Percentiles rank a stretch among this genome's conserved stretches.
Evolutionary conservation across 345 rosid species (phyloP).

Genomic region (Salix purpurea): DNA sequence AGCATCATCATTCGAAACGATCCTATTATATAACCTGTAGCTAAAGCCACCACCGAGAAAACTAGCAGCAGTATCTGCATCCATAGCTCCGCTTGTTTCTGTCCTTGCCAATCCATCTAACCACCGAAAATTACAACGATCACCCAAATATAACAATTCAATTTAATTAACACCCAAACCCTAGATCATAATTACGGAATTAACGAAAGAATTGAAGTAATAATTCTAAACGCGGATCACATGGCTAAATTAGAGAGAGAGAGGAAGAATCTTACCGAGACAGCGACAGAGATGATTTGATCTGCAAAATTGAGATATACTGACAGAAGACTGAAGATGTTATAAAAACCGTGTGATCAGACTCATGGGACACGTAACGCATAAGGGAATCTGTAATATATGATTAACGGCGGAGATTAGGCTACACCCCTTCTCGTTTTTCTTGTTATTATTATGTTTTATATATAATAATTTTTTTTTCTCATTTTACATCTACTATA

Average conservation of each 20-base stretch:
- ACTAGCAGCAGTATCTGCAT: constrained; percentile 80
- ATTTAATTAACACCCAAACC: not conserved
- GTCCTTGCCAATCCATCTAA: constrained; percentile 98
- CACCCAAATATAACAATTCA: not conserved
- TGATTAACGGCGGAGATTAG: not conserved
- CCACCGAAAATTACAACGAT: not conserved
- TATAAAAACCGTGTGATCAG: not conserved
- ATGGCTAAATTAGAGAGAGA: no score
- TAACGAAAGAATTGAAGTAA: not conserved
- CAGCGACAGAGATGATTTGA: not conserved
- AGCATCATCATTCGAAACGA: constrained; percentile 76
- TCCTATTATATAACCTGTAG: constrained; percentile 45
- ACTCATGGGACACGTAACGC: not conserved
- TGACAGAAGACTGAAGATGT: not conserved
- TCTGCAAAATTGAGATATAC: not conserved
- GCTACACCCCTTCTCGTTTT: not conserved
- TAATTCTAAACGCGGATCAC: not conserved
- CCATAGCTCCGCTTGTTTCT: constrained; percentile 82
- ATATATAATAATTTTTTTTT: no score
- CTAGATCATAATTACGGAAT: not conserved
- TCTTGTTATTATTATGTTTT: no score
- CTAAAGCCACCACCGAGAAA: constrained; percentile 51
- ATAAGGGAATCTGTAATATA: not conserved
- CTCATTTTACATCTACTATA: no score
- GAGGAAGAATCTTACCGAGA: not conserved